Base-by-base conservation (phyloP, 2,329 filamentous ascomycete species). In the Diaporthe ampelina region DNA sequence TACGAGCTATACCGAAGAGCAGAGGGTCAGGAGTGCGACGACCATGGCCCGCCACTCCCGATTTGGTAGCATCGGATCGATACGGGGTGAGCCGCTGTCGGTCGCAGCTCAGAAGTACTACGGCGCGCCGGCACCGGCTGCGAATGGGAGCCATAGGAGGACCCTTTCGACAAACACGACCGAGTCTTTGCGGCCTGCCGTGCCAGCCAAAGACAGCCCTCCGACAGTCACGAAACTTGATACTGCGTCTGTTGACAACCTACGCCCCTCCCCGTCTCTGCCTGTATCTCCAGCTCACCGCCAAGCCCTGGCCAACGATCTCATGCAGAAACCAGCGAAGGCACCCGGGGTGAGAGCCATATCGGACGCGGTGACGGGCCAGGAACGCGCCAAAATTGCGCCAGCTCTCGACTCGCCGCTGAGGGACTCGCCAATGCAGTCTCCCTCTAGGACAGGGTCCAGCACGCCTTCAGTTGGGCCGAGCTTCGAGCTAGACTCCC, bases 401-500 rank as follows among this genome's bases (percentile, higher is more conserved):
- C 87, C 88, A 1, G 85, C 89, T 4, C 82, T 84, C 1, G 89
- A 91, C 58, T 85, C 87, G 1, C 85, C 88, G 15, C 77, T 85
- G 9, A 88, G 87, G 74, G 88, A 90, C 35, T 88, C 88, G 4
- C 86, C 87, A 1, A 79, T 89, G 76, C 85, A 88, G 75, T 95
- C 93, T 5, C 92, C 94, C 0, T 91, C 92, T 29, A 89, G 93
- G 73, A 96, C 95, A 5, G 94, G 93, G 7, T 97, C 95, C 4
- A 92, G 90, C 77, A 92, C 91, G 1, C 89, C 91, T 17, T 93
- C 91, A 1, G 89, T 83, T 7, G 90, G 88, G 2, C 89, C 87
- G 8, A 97, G 94, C 82, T 92, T 97, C 71, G 95, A 97, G 68
- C 88, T 95, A 1, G 94, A 96, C 69, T 95, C 93, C 56, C 90